These are phyloP conservation scores for Fusarium bactridioides DNA, from an alignment of 2,329 filamentous ascomycete species.

Conservation along the genomic window DNA sequence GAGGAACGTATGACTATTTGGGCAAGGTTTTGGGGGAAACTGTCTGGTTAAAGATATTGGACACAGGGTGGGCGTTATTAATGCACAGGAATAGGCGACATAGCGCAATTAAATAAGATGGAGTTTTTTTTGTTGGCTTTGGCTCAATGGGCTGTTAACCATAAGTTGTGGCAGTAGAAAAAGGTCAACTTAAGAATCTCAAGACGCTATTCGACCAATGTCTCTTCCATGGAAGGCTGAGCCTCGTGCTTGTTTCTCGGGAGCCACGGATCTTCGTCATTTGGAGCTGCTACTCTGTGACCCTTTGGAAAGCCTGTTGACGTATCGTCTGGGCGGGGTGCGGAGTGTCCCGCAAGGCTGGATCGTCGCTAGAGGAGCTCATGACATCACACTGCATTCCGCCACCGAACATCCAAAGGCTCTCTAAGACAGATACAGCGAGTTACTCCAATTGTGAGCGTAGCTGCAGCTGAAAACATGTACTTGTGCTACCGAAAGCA, in stretches of 20 bases:
- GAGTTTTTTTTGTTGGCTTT: background rate
- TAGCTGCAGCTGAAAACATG: slow-evolving; percentile 13
- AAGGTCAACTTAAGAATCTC: background rate
- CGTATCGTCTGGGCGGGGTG: slow-evolving; percentile 29
- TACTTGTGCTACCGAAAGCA: slow-evolving; percentile 29
- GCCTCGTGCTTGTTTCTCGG: background rate
- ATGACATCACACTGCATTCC: slow-evolving; percentile 50
- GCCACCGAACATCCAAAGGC: slow-evolving; percentile 26
- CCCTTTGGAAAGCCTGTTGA: slow-evolving; percentile 8
- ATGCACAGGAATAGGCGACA: background rate
- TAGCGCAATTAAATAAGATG: background rate
- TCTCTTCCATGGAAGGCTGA: background rate
- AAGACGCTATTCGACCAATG: slow-evolving; percentile 1
- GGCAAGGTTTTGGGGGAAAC: background rate
- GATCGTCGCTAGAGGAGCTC: slow-evolving; percentile 14
- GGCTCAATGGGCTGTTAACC: background rate
- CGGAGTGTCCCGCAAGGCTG: slow-evolving; percentile 30
- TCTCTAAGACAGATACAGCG: slow-evolving; percentile 8
- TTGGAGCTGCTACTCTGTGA: background rate
- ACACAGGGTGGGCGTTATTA: slow-evolving; percentile 22
- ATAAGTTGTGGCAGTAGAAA: background rate
- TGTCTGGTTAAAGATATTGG: slow-evolving; percentile 1
- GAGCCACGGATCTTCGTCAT: slow-evolving; percentile 25
- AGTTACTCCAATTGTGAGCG: slow-evolving; percentile 23
- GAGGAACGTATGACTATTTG: slow-evolving; percentile 7